A percentile compares a stretch with the other conserved stretches of the same genome.
Evolutionary conservation across 1,284 basidiomycete genomes (phyloP).

Genomic region (Sphagnurus paluster): DNA sequence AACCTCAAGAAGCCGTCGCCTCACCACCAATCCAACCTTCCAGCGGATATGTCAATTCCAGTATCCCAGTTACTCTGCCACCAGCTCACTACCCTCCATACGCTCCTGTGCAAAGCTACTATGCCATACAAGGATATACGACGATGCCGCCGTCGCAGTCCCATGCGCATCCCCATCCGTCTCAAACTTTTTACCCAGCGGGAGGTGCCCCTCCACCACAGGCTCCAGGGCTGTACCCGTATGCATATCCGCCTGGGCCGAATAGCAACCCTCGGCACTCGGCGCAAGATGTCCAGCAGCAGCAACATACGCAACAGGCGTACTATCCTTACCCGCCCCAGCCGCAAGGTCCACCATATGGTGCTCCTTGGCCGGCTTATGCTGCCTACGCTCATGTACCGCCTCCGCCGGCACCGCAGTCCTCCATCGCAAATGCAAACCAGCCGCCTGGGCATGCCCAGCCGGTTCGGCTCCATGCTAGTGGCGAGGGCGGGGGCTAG

Average conservation of each 20-base stretch:
- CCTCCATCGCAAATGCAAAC: slow-evolving; percentile 17
- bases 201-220: slow-evolving; percentile 9
- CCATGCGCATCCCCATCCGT: neutral
- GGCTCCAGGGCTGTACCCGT: slow-evolving; percentile 1
- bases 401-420: slow-evolving; percentile 10
- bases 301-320: slow-evolving; percentile 5
- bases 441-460: too few species aligned
- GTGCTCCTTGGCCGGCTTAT: slow-evolving; percentile 10
- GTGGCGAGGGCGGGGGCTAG: slow-evolving; percentile 6
- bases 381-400: slow-evolving; percentile 7
- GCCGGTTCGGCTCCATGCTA: slow-evolving; percentile 2
- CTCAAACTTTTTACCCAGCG: slow-evolving; percentile 11
- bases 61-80: slow-evolving; percentile 5
- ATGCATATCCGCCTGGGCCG: slow-evolving; percentile 8
- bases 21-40: neutral
- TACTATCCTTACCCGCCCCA: slow-evolving; percentile 19
- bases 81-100: slow-evolving; percentile 9
- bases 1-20: neutral
- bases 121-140: slow-evolving; percentile 12
- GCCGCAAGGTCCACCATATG: slow-evolving; percentile 9
- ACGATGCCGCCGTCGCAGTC: neutral
- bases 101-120: slow-evolving; percentile 11
- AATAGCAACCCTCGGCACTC: slow-evolving; percentile 6
- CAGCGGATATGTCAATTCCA: slow-evolving; percentile 8
- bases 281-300: slow-evolving; percentile 8